These are phyloP conservation scores for Emergomyces pasteurianus DNA, from an alignment of 2,329 filamentous ascomycete genomes.

Conservation along the genomic window DNA sequence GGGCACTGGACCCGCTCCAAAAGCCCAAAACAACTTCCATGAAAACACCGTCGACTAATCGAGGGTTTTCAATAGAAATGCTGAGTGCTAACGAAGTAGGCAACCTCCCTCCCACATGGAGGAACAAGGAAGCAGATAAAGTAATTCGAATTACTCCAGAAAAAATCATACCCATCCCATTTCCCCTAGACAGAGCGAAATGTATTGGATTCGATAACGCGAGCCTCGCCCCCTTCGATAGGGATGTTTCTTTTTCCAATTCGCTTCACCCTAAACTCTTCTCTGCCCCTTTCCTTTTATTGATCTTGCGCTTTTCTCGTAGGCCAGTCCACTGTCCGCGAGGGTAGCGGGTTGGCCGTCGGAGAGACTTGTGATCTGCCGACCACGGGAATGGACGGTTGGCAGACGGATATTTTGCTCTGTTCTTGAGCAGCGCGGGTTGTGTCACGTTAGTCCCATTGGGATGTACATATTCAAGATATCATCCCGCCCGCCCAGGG, in stretches of 20 bases:
- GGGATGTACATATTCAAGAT: slow-evolving; percentile 5
- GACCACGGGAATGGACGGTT: slow-evolving; percentile 33
- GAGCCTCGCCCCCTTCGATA: neutral
- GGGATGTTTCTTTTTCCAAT: neutral
- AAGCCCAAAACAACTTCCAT: neutral
- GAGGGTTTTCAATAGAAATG: slow-evolving; percentile 4
- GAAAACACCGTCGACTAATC: slow-evolving; percentile 10
- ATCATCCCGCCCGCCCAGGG: slow-evolving; percentile 9
- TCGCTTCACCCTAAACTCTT: slow-evolving; percentile 13
- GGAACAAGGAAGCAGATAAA: neutral
- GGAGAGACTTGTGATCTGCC: slow-evolving; percentile 39
- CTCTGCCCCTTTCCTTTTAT: slow-evolving; percentile 19
- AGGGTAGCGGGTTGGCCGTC: slow-evolving; percentile 4
- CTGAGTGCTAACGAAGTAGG: neutral
- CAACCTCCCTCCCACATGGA: neutral
- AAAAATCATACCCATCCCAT: neutral
- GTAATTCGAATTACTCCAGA: neutral
- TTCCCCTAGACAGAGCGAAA: neutral
- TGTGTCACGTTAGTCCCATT: slow-evolving; percentile 4
- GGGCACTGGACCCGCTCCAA: neutral
- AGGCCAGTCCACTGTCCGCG: neutral
- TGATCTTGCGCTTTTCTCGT: slow-evolving; percentile 37
- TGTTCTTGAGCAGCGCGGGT: slow-evolving; percentile 41
- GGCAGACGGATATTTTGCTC: slow-evolving; percentile 37
- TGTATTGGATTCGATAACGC: neutral